phyloP scores from a whole-genome alignment of 2,329 filamentous ascomycete species.

The Trichoderma sp. region DNA sequence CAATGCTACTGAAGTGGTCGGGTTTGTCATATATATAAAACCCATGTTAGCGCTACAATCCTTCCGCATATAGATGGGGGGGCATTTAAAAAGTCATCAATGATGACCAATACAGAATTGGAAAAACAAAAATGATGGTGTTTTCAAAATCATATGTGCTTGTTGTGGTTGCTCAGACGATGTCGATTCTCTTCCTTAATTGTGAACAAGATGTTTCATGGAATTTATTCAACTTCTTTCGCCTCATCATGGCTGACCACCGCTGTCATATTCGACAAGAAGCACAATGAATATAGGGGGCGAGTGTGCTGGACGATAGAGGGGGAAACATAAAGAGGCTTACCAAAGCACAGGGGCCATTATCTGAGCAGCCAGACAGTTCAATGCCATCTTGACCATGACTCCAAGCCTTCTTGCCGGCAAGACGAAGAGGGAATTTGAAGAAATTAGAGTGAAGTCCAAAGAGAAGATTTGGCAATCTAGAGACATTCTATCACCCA shows the following conservation, averaged over 20 bases:
- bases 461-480: not conserved
- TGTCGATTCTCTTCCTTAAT: slow-evolving; percentile 30
- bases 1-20: not conserved
- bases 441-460: accelerated
- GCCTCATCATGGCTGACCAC: slow-evolving; percentile 27
- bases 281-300: not conserved
- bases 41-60: not conserved
- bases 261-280: not conserved
- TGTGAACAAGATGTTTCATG: slow-evolving; percentile 27
- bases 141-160: not conserved
- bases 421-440: accelerated
- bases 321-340: not conserved
- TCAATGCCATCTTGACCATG: too few relatives aligned
- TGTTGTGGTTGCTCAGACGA: slow-evolving; percentile 28
- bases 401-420: not conserved
- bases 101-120: not conserved
- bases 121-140: not conserved
- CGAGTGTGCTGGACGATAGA: not conserved
- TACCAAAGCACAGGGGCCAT: not conserved
- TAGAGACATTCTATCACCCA: not conserved
- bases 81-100: not conserved
- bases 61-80: not conserved
- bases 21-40: not conserved
- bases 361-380: not conserved
- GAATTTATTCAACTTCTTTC: slow-evolving; percentile 28